Evolutionary conservation across 768 basidiomycete species (phyloP).

Genomic region (Tephrocybe sp.): DNA sequence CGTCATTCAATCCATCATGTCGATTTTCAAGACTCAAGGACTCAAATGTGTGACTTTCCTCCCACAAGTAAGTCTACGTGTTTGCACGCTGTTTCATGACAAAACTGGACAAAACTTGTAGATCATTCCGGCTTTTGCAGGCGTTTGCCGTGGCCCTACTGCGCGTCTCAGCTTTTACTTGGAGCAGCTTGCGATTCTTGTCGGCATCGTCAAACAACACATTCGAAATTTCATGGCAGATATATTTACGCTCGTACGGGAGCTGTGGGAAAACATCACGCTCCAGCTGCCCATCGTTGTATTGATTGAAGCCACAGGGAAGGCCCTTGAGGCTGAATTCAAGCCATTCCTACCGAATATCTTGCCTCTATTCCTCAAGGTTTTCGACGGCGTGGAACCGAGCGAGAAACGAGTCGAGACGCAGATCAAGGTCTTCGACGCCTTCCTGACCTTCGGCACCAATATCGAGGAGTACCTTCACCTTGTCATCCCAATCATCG

Average conservation of each 20-base stretch:
- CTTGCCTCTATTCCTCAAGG: conserved; percentile 84
- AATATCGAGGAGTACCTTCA: conserved; percentile 98
- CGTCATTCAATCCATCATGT: conserved; percentile 97
- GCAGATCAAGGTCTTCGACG: conserved; percentile 91
- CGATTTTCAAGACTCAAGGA: conserved; percentile 97
- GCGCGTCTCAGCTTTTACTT: conserved; percentile 87
- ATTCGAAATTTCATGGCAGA: conserved; percentile 88
- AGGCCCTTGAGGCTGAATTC: conserved; percentile 95
- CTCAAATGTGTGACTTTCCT: conserved; percentile 94
- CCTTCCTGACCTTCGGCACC: conserved; percentile 91
- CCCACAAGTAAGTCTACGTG: conserved; percentile 63
- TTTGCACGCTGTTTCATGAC: not conserved
- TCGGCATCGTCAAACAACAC: conserved; percentile 96
- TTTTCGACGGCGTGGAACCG: conserved; percentile 79
- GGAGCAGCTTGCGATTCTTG: conserved; percentile 92
- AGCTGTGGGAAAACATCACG: conserved; percentile 83
- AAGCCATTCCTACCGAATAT: conserved; percentile 92
- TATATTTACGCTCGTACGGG: conserved; percentile 80
- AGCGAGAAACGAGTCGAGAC: conserved; percentile 75
- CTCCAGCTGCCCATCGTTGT: conserved; percentile 91
- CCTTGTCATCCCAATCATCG: conserved; percentile 92
- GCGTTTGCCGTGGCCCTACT: conserved; percentile 78
- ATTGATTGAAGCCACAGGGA: conserved; percentile 88
- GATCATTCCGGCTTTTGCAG: conserved; percentile 95
- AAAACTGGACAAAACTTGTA: conserved; percentile 22